A percentile compares a stretch with the other conserved stretches of the same genome.
Evolutionary conservation across 441 rosid genomes (phyloP).

Genomic region (Bruguiera hainesii): DNA sequence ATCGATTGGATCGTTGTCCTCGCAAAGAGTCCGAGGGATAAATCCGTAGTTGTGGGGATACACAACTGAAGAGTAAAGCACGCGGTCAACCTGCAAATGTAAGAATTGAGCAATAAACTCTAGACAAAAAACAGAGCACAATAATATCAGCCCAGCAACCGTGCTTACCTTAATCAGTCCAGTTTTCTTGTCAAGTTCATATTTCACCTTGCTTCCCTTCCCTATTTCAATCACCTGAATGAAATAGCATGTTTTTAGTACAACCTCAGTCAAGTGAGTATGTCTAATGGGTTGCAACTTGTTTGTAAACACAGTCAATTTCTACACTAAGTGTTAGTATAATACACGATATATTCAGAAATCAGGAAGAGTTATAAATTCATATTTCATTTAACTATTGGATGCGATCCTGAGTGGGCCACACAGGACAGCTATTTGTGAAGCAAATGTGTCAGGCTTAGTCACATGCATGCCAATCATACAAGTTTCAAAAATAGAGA

Average conservation of each 20-base stretch:
- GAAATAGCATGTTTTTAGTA: conserved; percentile 1
- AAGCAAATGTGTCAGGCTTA: too few species aligned
- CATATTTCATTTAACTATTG: too few species aligned
- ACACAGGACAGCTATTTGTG: too few species aligned
- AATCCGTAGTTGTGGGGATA: conserved; percentile 99
- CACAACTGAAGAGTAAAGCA: conserved; percentile 96
- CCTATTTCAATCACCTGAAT: conserved; percentile 84
- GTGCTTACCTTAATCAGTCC: conserved; percentile 78
- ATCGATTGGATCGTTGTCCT: conserved; percentile 95
- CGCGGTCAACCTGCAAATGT: conserved; percentile 73
- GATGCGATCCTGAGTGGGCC: too few species aligned
- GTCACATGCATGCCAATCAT: too few species aligned
- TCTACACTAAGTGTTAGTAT: too few species aligned
- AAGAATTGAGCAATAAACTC: conserved; percentile 19
- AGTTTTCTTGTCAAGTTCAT: conserved; percentile 83
- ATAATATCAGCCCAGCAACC: not conserved
- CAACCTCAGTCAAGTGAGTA: conserved; percentile 7
- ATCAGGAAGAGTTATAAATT: too few species aligned
- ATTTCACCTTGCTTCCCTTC: conserved; percentile 96
- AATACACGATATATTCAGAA: too few species aligned
- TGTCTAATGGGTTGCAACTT: not conserved
- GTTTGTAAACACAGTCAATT: not conserved
- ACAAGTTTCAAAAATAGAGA: too few species aligned
- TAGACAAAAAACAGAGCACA: conserved; percentile 7
- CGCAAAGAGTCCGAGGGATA: conserved; percentile 91